Percentiles rank a stretch among this genome's conserved stretches.
phyloP scores from a whole-genome alignment of 1,284 basidiomycete genomes.

The Boletus sp. region DNA sequence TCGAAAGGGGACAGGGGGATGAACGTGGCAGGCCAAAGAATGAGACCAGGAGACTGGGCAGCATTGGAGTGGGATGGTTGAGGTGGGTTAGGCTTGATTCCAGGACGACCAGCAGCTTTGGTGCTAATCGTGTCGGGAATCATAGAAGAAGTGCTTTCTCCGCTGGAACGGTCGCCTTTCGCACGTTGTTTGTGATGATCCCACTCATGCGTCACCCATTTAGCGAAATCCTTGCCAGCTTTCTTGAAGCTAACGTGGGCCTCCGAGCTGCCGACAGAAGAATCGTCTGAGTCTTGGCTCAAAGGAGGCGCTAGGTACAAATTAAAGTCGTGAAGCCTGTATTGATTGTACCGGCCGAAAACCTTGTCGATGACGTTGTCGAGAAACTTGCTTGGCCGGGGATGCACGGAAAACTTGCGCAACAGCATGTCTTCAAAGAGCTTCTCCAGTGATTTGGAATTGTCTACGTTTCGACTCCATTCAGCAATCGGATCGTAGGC shows the following conservation, averaged over 20 bases:
- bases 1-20: slow-evolving; percentile 59
- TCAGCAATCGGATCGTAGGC: slow-evolving; percentile 34
- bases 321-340: slow-evolving; percentile 48
- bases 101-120: slow-evolving; percentile 49
- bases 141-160: slow-evolving; percentile 28
- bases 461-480: slow-evolving; percentile 42
- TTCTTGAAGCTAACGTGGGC: slow-evolving; percentile 30
- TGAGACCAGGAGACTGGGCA: slow-evolving; percentile 53
- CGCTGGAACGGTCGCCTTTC: slow-evolving; percentile 35
- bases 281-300: slow-evolving; percentile 29
- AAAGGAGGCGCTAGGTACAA: slow-evolving; percentile 57
- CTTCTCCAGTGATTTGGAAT: slow-evolving; percentile 50
- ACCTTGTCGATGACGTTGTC: slow-evolving; percentile 45
- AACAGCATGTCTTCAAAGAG: slow-evolving; percentile 58
- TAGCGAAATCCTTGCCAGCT: slow-evolving; percentile 37
- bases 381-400: slow-evolving; percentile 51
- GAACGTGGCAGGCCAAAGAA: slow-evolving; percentile 60
- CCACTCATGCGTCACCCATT: slow-evolving; percentile 42
- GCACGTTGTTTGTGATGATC: slow-evolving; percentile 36
- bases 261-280: slow-evolving; percentile 33
- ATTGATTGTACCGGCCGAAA: slow-evolving; percentile 51
- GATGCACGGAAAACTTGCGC: slow-evolving; percentile 50
- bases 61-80: slow-evolving; percentile 12
- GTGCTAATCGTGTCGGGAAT: slow-evolving; percentile 41
- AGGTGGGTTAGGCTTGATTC: slow-evolving; percentile 33